A percentile compares a stretch with the other conserved stretches of the same genome.
These are phyloP conservation scores for Melampsora larici-populina DNA, from an alignment of 1,284 basidiomycete genomes.

Conservation along the genomic window DNA sequence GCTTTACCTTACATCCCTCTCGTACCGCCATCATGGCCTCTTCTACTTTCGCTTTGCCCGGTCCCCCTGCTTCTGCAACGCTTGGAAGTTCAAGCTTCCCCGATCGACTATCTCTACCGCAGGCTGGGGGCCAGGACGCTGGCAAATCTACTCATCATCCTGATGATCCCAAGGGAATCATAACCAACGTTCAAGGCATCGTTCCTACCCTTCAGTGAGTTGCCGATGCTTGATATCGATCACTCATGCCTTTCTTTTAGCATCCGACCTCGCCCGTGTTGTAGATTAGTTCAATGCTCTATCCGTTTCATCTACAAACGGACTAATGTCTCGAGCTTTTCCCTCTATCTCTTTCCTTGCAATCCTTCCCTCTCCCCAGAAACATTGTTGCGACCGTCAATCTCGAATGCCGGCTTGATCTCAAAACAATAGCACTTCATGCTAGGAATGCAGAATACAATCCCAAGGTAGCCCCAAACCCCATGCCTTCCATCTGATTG, in stretches of 20 bases:
- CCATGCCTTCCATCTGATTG: conserved; percentile 15
- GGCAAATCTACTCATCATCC: conserved; percentile 39
- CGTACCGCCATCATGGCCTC: conserved; percentile 4
- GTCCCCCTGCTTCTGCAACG: conserved; percentile 39
- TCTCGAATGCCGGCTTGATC: conserved; percentile 89
- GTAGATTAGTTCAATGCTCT: not conserved
- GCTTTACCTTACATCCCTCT: not conserved
- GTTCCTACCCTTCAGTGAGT: conserved; percentile 56
- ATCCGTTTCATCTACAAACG: not conserved
- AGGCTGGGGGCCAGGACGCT: conserved; percentile 36
- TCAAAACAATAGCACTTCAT: conserved; percentile 98
- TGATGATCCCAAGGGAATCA: conserved; percentile 44
- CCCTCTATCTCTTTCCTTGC: conserved; percentile 30
- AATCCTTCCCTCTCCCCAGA: conserved; percentile 53
- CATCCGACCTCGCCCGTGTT: not conserved
- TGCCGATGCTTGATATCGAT: not conserved
- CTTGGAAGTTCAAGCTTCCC: conserved; percentile 23
- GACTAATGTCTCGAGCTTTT: conserved; percentile 16
- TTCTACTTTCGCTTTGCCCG: conserved; percentile 36
- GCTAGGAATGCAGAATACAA: conserved; percentile 99
- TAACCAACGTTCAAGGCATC: conserved; percentile 54
- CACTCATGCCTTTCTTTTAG: not conserved
- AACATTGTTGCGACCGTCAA: conserved; percentile 99
- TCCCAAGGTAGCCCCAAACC: conserved; percentile 77
- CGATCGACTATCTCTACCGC: conserved; percentile 20